Conservation (phyloP, 768 basidiomycete species). For the Phylloporus arenicola region DNA sequence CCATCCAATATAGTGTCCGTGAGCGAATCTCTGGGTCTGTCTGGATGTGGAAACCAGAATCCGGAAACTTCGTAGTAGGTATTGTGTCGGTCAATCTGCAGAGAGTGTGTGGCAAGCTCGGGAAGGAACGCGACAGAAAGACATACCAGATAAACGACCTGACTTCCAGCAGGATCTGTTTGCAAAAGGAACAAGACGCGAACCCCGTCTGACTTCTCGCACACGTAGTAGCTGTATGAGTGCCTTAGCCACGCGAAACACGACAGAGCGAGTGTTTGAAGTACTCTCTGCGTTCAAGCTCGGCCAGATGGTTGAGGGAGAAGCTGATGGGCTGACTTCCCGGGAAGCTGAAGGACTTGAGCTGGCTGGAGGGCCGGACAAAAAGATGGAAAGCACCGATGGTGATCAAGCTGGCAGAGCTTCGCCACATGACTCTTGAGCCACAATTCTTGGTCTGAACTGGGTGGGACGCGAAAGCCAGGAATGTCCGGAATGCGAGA, state of each 20-base stretch:
- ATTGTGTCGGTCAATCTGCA: constrained; percentile 93
- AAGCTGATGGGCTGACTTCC: constrained; percentile 97
- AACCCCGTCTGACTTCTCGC: constrained; percentile 96
- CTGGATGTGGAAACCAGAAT: constrained; percentile 87
- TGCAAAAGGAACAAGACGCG: constrained; percentile 81
- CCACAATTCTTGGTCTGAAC: constrained; percentile 61
- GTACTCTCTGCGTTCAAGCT: constrained; percentile 82
- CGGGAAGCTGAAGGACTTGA: constrained; percentile 61
- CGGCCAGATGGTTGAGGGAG: constrained; percentile 56
- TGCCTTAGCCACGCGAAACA: constrained; percentile 11
- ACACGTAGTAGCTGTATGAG: constrained; percentile 86
- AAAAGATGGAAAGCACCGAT: constrained; percentile 42
- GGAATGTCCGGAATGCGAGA: constrained; percentile 68
- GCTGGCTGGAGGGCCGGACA: constrained; percentile 1
- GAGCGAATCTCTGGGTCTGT: constrained; percentile 60
- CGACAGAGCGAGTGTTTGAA: neutral
- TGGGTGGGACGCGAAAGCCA: constrained; percentile 48
- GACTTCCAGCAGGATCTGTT: constrained; percentile 50
- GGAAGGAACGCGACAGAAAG: neutral
- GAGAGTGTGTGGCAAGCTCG: constrained; percentile 5
- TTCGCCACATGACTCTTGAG: constrained; percentile 57
- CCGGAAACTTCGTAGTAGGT: constrained; percentile 69
- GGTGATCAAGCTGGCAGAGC: constrained; percentile 59
- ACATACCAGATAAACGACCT: constrained; percentile 73
- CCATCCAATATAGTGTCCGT: constrained; percentile 85